Base-by-base conservation (phyloP, 2,329 filamentous ascomycete genomes). In the Thielaviopsis populi region DNA sequence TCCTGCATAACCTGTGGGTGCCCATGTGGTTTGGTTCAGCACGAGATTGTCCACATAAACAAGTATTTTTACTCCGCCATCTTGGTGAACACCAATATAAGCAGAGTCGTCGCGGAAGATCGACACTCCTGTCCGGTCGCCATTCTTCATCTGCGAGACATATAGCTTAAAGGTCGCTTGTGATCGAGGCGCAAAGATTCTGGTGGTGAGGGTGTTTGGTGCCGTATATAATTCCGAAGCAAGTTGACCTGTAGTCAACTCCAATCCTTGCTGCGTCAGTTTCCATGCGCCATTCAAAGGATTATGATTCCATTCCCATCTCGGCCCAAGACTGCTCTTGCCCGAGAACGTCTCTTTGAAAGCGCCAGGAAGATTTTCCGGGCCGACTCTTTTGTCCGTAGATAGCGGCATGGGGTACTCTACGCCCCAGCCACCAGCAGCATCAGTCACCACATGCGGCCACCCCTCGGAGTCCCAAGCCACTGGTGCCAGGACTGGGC, bases 251-350 rank as follows among this genome's bases (percentile, higher is more conserved):
- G 80, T 78, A 30, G 70, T 72, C 1, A 83, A 72, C 0, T 72
- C 73, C 1, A 83, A 68, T 0, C 69, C 69, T 0, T 37, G 41
- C 1, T 76, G 73, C 30, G 74, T 70, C 7, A 80, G 72, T 11
- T 69, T 69, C 70, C 72, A 83, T 30, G 76, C 77, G 2, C 69
- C 71, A 15, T 72, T 75, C 66, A 83, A 79, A 0, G 81, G 81
- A 69, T 83, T 83, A 68, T 83, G 81, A 69, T 83, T 84, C 80
- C 80, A 84, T 69, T 83, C 80, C 79, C 80, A 83, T 19, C 77
- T 72, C 0, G 74, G 72, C 8, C 74, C 70, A 0, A 0, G 70
- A 43, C 22, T 46, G 6, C 24, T 66, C 0, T 72, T 67, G 0
- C 76, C 77, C 0, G 66, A 48, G 13, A 69, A 70, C n/a, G 2